Evolutionary conservation across 345 rosid species (phyloP), one percentile per base, ranked within the genome.

Genomic region (Heritiera littoralis): DNA sequence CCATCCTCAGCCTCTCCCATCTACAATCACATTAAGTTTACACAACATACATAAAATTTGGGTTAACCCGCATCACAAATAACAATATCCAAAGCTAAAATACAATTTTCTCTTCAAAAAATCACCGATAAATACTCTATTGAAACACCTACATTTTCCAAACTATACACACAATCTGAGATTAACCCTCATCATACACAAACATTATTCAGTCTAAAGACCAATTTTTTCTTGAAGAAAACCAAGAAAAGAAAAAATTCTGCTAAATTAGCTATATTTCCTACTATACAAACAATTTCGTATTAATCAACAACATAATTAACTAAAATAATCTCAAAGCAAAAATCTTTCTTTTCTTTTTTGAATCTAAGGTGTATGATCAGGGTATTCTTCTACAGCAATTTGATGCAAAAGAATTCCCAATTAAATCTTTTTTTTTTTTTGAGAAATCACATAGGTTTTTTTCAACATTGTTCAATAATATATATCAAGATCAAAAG

Each of bases 1-100:
- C 41, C 69, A 40, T 85, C 81, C 35, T 58, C 84, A 9, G 11
- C 45, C 43, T 75, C 85, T 78, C 77, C 90, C 88, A 81, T 89
- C 48, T 55, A 55, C 5, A 38, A 73, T 55, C 18, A 38, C 65
- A 64, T 28, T 45, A 30, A 54, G 64, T 54, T 54, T 52, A 35
- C 49, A 35, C 15, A 56, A 55, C 11, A 73, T 5, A 28, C 7
- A 71, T n/a, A 71, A 51, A 30, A 51, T 14, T 14, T 30, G 59
- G 75, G 51, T 48, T 14, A 17, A 70, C 43, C 18, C 43, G 1
- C 67, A 70, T 28, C 12, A 70, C 30, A 14, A 14, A 49, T 30
- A 23, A 46, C n/a, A 54, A 69, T 4, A 45, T 43, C 45, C 18
- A n/a, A 45, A 9, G 54, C 15, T 45, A n/a, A 67, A 41, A 67